Evolutionary conservation across 805 yeast species (phyloP).

Genomic region (Teunomyces lycoperdinae): DNA sequence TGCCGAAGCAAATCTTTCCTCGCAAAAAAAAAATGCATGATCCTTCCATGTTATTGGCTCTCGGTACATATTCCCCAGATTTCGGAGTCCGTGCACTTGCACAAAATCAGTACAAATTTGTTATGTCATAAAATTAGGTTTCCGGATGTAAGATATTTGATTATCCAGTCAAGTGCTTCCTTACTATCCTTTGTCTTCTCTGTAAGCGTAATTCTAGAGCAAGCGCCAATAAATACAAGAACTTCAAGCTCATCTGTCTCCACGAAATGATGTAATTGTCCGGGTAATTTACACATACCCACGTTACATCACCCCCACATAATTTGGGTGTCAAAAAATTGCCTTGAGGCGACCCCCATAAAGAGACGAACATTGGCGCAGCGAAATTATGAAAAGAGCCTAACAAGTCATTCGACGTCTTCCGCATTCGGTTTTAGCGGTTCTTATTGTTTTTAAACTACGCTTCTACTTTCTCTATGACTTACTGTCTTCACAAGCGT

Average conservation of each 20-base stretch:
- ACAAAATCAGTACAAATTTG: not conserved
- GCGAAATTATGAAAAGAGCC: not conserved
- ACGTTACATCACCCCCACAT: not conserved
- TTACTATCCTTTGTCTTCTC: not conserved
- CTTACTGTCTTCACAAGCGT: too few species aligned
- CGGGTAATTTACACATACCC: not conserved
- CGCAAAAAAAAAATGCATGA: conserved; percentile 1
- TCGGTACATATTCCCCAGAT: conserved; percentile 13
- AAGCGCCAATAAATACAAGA: not conserved
- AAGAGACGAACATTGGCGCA: not conserved
- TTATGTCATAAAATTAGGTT: not conserved
- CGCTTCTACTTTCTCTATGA: not conserved
- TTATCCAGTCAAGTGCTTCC: not conserved
- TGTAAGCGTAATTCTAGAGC: not conserved
- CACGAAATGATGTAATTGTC: not conserved
- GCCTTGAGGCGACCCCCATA: not conserved
- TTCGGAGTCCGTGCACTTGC: conserved; percentile 11
- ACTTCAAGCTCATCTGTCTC: not conserved
- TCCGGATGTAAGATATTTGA: not conserved
- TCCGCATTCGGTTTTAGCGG: conserved; percentile 1
- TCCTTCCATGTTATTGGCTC: conserved; percentile 2
- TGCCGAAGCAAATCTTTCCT: not conserved
- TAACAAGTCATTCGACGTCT: not conserved
- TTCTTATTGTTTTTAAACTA: not conserved
- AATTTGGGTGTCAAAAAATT: not conserved